Conservation (phyloP, 805 yeast species). For the Starmerella sp. region DNA sequence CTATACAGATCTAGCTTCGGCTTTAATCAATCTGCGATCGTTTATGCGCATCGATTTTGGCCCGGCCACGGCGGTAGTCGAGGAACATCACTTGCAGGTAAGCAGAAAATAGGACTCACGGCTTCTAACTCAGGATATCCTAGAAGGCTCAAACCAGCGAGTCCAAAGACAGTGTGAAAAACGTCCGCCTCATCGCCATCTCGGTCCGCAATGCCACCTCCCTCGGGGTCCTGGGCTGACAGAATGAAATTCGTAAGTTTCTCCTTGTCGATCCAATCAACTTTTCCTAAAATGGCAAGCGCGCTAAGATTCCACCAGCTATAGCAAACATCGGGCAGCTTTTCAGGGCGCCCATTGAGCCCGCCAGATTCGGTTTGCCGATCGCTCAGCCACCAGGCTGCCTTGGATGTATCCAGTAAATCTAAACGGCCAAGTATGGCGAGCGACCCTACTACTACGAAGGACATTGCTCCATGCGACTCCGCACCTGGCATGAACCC, state of each 20-base stretch:
- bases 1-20: too few relatives aligned
- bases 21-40: too few relatives aligned
- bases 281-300: constrained; percentile 50
- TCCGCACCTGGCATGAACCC: constrained; percentile 93
- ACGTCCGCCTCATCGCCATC: constrained; percentile 87
- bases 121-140: constrained; percentile 47
- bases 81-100: constrained; percentile 38
- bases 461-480: constrained; percentile 72
- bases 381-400: constrained; percentile 80
- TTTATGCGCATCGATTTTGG: too few relatives aligned
- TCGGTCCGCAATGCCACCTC: constrained; percentile 89
- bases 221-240: constrained; percentile 58
- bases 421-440: constrained; percentile 56
- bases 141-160: constrained; percentile 75
- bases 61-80: constrained; percentile 17
- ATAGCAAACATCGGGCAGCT: constrained; percentile 93
- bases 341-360: constrained; percentile 90
- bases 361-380: constrained; percentile 85
- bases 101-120: constrained; percentile 79
- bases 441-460: constrained; percentile 73
- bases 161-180: constrained; percentile 81
- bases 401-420: constrained; percentile 32
- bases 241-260: constrained; percentile 59
- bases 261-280: constrained; percentile 66
- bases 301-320: constrained; percentile 94